phyloP scores from a whole-genome alignment of 768 basidiomycete species.

The Fomitopsis serialis region DNA sequence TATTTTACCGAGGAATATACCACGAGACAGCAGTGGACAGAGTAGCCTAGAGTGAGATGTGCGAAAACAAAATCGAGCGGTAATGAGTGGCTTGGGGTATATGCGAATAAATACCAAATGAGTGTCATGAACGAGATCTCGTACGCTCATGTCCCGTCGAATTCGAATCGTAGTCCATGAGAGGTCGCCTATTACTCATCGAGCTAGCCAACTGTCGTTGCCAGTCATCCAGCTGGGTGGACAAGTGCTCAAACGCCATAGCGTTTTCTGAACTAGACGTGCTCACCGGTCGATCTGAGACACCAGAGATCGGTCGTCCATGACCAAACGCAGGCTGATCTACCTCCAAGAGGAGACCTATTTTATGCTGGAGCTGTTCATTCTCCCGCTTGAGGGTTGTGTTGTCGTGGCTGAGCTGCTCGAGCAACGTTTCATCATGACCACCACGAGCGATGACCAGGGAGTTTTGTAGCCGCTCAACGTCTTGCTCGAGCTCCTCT shows the following conservation, averaged over 20 bases:
- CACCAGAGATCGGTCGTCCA: slow-evolving; percentile 53
- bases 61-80: slow-evolving; percentile 40
- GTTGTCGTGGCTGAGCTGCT: slow-evolving; percentile 82
- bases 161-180: slow-evolving; percentile 68
- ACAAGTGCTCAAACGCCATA: slow-evolving; percentile 69
- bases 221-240: slow-evolving; percentile 82
- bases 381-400: slow-evolving; percentile 76
- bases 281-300: slow-evolving; percentile 55
- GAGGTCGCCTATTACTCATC: slow-evolving; percentile 64
- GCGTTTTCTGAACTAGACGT: slow-evolving; percentile 82
- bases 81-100: slow-evolving; percentile 40
- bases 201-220: slow-evolving; percentile 78
- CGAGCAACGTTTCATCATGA: slow-evolving; percentile 69
- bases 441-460: slow-evolving; percentile 71
- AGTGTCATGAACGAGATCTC: slow-evolving; percentile 46
- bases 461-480: slow-evolving; percentile 70
- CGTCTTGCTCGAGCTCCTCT: slow-evolving; percentile 76
- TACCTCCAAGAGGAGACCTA: slow-evolving; percentile 81
- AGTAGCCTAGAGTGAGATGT: slow-evolving; percentile 32
- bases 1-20: slow-evolving; percentile 24
- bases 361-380: slow-evolving; percentile 87
- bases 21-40: slow-evolving; percentile 28
- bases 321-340: slow-evolving; percentile 71
- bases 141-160: slow-evolving; percentile 51
- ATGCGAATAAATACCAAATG: slow-evolving; percentile 29